Evolutionary conservation across 2,329 filamentous ascomycete species (phyloP).

Genomic region (Didymella lethalis): DNA sequence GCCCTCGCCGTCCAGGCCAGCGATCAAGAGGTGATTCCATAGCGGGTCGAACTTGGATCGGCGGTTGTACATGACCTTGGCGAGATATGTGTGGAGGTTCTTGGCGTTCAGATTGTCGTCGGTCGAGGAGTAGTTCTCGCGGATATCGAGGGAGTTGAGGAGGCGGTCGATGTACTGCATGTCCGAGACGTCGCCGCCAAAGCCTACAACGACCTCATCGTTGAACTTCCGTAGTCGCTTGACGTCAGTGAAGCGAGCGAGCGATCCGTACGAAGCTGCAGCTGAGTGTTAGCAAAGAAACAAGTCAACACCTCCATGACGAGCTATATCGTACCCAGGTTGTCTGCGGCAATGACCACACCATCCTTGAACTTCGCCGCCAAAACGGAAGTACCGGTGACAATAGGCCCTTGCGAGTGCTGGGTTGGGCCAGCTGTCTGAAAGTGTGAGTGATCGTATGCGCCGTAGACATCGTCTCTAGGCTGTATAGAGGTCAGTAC

Average conservation of each 20-base stretch:
- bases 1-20: constrained; percentile 77
- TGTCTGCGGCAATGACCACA: constrained; percentile 96
- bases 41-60: constrained; percentile 95
- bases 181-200: constrained; percentile 96
- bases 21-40: constrained; percentile 95
- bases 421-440: constrained; percentile 71
- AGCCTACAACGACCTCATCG: constrained; percentile 83
- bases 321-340: constrained; percentile 71
- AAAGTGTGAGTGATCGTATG: constrained; percentile 89
- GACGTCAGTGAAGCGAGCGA: constrained; percentile 92
- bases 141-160: constrained; percentile 83
- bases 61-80: constrained; percentile 94
- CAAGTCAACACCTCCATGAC: background rate
- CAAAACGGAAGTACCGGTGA: constrained; percentile 95
- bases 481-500: constrained; percentile 66
- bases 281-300: constrained; percentile 18
- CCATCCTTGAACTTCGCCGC: constrained; percentile 96
- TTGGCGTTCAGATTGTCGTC: constrained; percentile 76
- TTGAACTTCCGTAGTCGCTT: constrained; percentile 93
- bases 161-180: constrained; percentile 98
- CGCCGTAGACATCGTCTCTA: constrained; percentile 94
- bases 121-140: constrained; percentile 79
- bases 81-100: constrained; percentile 95
- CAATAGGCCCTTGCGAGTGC: constrained; percentile 90
- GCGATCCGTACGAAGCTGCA: constrained; percentile 93